Evolutionary conservation across 2,329 filamentous ascomycete genomes (phyloP), one percentile per base, ranked within the genome.

Genomic region (Phialemonium atrogriseum): DNA sequence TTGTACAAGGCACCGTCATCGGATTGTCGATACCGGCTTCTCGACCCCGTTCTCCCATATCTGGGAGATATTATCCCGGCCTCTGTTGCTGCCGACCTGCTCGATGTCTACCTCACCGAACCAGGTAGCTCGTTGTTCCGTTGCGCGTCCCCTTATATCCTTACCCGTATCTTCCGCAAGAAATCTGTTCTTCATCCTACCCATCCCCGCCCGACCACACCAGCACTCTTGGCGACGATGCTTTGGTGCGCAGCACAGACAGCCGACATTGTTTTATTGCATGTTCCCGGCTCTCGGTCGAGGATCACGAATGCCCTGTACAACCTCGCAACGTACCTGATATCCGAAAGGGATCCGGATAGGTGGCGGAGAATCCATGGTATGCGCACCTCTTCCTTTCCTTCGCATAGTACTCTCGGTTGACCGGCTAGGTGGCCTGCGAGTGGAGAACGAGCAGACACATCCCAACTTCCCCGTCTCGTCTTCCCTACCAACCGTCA

Each of bases 171-270:
- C 32, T 59, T 68, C 26, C 55, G 64, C 12, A 63, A 57, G 36
- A 54, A 54, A 33, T 65, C 63, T 1, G 49, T 69, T 5, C 47
- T 64, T 0, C 54, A 61, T 24, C 48, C 56, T 2, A 49, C 51
- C 0, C 54, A 54, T 12, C 62, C 63, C 2, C 54, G 66, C 15
- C 49, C 45, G 8, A 59, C 56, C 1, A 60, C 62, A 1, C 59
- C 64, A 1, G 62, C 65, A 2, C 47, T 70, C 5, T 45, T 70
- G 5, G 55, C 59, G 0, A 61, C 62, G 2, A 67, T 70, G 35
- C 50, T 70, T 0, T 70, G 64, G 58, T 62, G 58, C 26, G 57
- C 60, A 8, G 59, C 62, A 1, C 61, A 69, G 34, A 68, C 61
- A 9, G 62, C 64, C 1, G 62, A 67, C 30, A 60, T 62, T 29